These are phyloP conservation scores for Dacryopinax primogenitus DNA, from an alignment of 768 basidiomycete genomes.

Conservation along the genomic window DNA sequence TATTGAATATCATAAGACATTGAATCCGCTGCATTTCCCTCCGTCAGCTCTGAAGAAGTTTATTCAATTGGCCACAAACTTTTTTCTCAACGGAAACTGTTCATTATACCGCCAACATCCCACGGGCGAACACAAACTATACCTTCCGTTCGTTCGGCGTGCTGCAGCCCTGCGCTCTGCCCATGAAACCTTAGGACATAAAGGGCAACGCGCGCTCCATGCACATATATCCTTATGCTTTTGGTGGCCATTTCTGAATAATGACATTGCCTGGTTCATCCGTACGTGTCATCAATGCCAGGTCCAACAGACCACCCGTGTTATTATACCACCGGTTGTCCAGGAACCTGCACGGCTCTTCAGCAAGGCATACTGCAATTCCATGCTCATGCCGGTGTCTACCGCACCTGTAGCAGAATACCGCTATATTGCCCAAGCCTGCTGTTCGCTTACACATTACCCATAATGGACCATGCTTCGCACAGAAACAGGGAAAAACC, in stretches of 20 bases:
- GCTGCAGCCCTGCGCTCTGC: conserved; percentile 20
- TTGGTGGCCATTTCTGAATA: background rate
- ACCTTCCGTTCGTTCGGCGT: conserved; percentile 19
- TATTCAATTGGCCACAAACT: too few relatives aligned
- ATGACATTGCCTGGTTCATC: conserved; percentile 19
- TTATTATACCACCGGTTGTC: too few relatives aligned
- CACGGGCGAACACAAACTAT: conserved; percentile 19
- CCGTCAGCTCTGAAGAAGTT: too few relatives aligned
- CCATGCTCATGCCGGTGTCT: background rate
- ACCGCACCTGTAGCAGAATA: background rate
- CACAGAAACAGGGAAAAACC: background rate
- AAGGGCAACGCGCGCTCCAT: conserved; percentile 22
- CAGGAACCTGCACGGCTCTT: background rate
- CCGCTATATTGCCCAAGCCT: background rate
- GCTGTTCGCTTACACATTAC: background rate
- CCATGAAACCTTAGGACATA: conserved; percentile 25
- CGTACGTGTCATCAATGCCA: conserved; percentile 25
- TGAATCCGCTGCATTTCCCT: too few relatives aligned
- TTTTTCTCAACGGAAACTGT: too few relatives aligned
- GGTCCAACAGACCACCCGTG: background rate
- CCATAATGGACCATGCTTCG: background rate
- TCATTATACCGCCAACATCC: conserved; percentile 20
- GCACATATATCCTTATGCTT: conserved; percentile 9
- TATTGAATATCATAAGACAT: too few relatives aligned
- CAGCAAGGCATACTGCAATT: background rate